These are phyloP conservation scores for Chrysoporthe puriensis DNA, from an alignment of 2,329 filamentous ascomycete species.

Conservation along the genomic window DNA sequence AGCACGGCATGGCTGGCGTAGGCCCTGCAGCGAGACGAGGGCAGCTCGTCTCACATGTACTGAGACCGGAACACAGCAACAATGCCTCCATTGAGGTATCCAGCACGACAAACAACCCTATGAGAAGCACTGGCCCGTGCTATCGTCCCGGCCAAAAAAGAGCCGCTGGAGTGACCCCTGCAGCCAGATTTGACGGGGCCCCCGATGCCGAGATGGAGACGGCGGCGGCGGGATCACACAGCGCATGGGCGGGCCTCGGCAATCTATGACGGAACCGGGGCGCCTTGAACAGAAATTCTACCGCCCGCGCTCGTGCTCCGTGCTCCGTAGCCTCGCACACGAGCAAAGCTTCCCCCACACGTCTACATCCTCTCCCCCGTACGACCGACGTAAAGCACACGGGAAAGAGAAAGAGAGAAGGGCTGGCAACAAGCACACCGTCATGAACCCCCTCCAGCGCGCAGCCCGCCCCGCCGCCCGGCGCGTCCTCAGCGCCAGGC, in stretches of 20 bases:
- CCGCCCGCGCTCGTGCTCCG: too few species aligned
- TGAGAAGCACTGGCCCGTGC: conserved; percentile 6
- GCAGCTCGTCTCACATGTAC: too few species aligned
- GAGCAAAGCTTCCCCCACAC: neutral
- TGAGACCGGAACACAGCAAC: neutral
- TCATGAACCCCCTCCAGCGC: conserved; percentile 24
- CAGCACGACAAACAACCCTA: too few species aligned
- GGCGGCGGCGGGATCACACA: conserved; percentile 16
- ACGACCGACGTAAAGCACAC: neutral
- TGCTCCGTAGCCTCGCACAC: neutral
- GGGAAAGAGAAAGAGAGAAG: neutral
- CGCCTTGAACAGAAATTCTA: conserved; percentile 2
- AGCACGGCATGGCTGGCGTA: neutral
- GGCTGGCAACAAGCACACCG: neutral
- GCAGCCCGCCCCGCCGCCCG: conserved; percentile 27
- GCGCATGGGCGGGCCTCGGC: conserved; percentile 14
- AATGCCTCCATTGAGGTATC: neutral
- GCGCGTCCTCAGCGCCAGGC: conserved; percentile 29
- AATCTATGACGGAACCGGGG: conserved; percentile 28
- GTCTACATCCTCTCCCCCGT: too few species aligned
- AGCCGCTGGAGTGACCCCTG: conserved; percentile 12
- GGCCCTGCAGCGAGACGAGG: too few species aligned
- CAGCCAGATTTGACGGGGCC: neutral
- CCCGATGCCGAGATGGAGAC: conserved; percentile 27
- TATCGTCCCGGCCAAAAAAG: conserved; percentile 2